Evolutionary conservation across 2,329 filamentous ascomycete genomes (phyloP).

Genomic region (Paecilomyces niveus): DNA sequence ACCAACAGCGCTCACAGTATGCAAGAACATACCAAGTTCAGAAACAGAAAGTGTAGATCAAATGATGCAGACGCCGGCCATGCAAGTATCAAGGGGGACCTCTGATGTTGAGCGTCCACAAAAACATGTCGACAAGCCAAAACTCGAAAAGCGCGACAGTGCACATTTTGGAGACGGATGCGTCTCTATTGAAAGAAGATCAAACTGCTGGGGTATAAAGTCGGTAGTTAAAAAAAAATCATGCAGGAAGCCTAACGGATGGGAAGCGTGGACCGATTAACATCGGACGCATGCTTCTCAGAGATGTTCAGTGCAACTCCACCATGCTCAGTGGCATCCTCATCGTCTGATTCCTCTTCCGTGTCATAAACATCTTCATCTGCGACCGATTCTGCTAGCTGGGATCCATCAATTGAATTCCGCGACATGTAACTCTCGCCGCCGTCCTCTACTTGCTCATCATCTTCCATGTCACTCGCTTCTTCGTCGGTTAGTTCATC

Average conservation of each 20-base stretch:
- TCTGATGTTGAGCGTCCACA: not conserved
- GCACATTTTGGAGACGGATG: not conserved
- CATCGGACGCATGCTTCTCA: not conserved
- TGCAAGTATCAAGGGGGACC: not conserved
- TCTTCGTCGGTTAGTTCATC: constrained; percentile 46
- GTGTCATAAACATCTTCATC: constrained; percentile 10
- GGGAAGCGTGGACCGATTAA: not conserved
- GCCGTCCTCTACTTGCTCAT: constrained; percentile 45
- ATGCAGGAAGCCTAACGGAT: not conserved
- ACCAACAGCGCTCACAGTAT: not conserved
- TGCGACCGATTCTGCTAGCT: constrained; percentile 25
- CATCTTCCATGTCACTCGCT: constrained; percentile 41
- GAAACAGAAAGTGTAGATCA: not conserved
- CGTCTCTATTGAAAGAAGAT: not conserved
- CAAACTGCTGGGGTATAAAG: not conserved
- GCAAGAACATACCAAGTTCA: not conserved
- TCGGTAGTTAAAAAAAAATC: not conserved
- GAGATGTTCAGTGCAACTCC: constrained; percentile 1
- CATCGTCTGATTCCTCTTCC: constrained; percentile 28
- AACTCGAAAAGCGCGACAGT: not conserved
- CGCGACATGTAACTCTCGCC: constrained; percentile 30
- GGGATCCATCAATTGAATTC: constrained; percentile 38
- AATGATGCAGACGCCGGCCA: not conserved
- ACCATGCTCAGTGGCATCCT: constrained; percentile 16
- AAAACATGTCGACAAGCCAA: not conserved